phyloP scores from a whole-genome alignment of 768 basidiomycete genomes.

The Boletus fagicola region DNA sequence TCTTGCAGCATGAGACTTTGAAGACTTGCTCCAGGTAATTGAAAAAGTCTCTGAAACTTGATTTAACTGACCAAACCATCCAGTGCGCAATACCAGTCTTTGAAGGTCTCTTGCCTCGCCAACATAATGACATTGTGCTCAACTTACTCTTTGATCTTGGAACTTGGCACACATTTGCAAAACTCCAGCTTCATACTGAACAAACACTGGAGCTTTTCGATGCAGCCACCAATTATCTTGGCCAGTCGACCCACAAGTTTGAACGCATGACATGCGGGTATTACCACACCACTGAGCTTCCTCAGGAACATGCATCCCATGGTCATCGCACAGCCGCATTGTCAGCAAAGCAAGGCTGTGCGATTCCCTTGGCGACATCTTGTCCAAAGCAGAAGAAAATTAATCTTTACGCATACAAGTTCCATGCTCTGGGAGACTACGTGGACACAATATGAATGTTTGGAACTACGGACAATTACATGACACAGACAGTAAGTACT shows the following conservation, averaged over 20 bases:
- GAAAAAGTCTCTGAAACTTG: too few species aligned
- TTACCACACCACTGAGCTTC: conserved; percentile 24
- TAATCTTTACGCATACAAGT: not conserved
- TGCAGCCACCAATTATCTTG: conserved; percentile 8
- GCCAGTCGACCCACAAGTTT: conserved; percentile 23
- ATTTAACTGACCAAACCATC: not conserved
- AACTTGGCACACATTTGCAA: conserved; percentile 20
- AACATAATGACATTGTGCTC: conserved; percentile 10
- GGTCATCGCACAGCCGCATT: not conserved
- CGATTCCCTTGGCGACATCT: not conserved
- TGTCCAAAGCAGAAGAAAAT: not conserved
- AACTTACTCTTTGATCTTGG: conserved; percentile 17
- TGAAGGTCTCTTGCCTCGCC: conserved; percentile 11
- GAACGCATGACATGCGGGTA: conserved; percentile 11
- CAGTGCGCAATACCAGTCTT: conserved; percentile 16
- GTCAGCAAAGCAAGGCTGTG: not conserved
- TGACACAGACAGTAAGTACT: not conserved
- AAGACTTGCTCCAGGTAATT: too few species aligned
- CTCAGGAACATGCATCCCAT: conserved; percentile 6
- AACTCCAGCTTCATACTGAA: conserved; percentile 18
- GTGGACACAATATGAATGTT: not conserved
- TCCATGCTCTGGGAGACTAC: not conserved
- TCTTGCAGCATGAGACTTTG: too few species aligned
- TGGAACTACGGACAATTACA: conserved; percentile 6
- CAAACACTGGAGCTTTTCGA: conserved; percentile 10